Evolutionary conservation across 306 rosid genomes (phyloP).

Genomic region (Malus asiatica): DNA sequence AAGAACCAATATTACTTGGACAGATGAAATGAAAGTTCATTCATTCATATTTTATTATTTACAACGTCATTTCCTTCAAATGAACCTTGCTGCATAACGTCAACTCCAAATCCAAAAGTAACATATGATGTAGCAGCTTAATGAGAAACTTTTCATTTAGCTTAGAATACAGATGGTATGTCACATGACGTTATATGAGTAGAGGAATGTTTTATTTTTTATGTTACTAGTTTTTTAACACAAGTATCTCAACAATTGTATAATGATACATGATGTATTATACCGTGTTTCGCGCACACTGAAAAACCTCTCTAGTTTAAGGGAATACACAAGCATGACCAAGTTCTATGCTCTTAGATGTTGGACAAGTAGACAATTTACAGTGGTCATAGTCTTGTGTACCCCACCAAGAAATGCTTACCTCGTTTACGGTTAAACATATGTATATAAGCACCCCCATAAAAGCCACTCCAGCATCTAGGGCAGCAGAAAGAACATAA

Average conservation of each 20-base stretch:
- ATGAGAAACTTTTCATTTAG: no score
- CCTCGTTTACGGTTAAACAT: constrained; percentile 10
- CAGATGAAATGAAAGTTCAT: not conserved
- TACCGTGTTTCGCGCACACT: fast-evolving
- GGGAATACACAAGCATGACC: constrained; percentile 1
- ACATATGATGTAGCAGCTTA: not conserved
- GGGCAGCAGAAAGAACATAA: constrained; percentile 35
- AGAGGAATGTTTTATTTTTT: no score
- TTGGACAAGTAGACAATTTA: constrained; percentile 44
- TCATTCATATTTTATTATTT: not conserved
- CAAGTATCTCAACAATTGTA: no score
- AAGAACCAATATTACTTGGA: no score
- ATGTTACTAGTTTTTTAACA: no score
- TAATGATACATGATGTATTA: no score
- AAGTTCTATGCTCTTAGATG: not conserved
- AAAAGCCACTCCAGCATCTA: constrained; percentile 41
- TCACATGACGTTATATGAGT: no score
- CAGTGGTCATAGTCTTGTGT: constrained; percentile 38
- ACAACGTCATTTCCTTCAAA: not conserved
- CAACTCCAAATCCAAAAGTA: not conserved
- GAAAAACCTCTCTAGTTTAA: not conserved
- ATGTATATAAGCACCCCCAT: constrained; percentile 47
- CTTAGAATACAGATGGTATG: no score
- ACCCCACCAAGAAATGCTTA: constrained; percentile 47
- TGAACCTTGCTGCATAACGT: not conserved